phyloP scores from a whole-genome alignment of 179 eudicot genomes.

The Gypsophila paniculata region DNA sequence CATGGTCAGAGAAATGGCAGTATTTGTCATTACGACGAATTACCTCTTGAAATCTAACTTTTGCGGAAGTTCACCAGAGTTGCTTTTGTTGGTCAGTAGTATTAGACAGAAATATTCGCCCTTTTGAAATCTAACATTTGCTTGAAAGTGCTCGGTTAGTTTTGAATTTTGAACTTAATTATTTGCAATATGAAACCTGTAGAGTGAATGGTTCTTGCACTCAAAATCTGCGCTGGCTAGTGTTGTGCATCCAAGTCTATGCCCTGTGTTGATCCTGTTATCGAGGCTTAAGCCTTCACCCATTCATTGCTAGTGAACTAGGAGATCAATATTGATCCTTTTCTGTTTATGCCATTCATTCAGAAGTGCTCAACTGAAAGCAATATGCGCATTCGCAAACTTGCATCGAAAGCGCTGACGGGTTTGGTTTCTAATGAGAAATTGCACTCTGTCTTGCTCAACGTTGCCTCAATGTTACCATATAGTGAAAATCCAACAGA shows the following conservation, averaged over 20 bases:
- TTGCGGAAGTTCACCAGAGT: no score
- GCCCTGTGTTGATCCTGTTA: slow-evolving; percentile 82
- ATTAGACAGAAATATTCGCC: no score
- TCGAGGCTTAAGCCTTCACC: slow-evolving; percentile 94
- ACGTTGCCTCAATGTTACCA: slow-evolving; percentile 71
- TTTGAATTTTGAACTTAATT: background rate
- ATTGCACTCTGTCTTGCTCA: slow-evolving; percentile 53
- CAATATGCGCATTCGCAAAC: slow-evolving; percentile 76
- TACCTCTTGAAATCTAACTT: no score
- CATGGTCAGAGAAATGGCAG: background rate
- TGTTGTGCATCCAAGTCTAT: slow-evolving; percentile 88
- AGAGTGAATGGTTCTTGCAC: background rate
- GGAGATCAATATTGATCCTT: slow-evolving; percentile 84
- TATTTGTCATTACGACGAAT: background rate
- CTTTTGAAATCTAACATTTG: no score
- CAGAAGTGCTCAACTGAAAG: slow-evolving; percentile 77
- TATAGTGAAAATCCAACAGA: slow-evolving; percentile 24
- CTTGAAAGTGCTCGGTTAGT: background rate
- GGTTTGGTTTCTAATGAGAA: slow-evolving; percentile 93
- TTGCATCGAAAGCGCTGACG: slow-evolving; percentile 82
- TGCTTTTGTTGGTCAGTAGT: no score
- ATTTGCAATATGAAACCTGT: background rate
- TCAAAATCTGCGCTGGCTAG: slow-evolving; percentile 56
- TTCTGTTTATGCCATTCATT: slow-evolving; percentile 80
- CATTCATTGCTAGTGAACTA: slow-evolving; percentile 66